Evolutionary conservation across 352 stramenopile genomes (phyloP).

Genomic region (Phytopythium sindhum): DNA sequence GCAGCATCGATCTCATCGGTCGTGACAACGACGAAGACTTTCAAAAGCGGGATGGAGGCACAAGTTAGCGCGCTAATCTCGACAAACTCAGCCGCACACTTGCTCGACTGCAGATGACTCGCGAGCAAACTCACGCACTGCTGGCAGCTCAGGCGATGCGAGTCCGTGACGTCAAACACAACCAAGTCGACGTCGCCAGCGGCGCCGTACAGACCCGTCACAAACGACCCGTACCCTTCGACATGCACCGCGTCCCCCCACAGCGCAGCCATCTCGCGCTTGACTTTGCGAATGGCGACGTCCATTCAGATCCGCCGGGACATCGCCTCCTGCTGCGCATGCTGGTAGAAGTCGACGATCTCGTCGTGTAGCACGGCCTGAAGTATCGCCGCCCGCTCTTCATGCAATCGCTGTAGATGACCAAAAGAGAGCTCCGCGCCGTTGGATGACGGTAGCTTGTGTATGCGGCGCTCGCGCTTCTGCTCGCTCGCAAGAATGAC

Average conservation of each 20-base stretch:
- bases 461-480: constrained; percentile 64
- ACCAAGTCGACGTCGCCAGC: too few relatives aligned
- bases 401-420: constrained; percentile 73
- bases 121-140: constrained; percentile 46
- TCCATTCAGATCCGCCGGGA: constrained; percentile 38
- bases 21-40: constrained; percentile 39
- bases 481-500: constrained; percentile 75
- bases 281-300: constrained; percentile 45
- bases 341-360: constrained; percentile 55
- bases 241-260: constrained; percentile 51
- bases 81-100: constrained; percentile 23
- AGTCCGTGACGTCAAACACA: too few relatives aligned
- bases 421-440: constrained; percentile 46
- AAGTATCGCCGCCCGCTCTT: constrained; percentile 75
- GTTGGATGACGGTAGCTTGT: constrained; percentile 31
- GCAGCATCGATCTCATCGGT: background rate
- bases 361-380: constrained; percentile 79
- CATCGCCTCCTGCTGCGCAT: constrained; percentile 39
- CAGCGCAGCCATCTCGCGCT: constrained; percentile 33
- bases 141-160: constrained; percentile 40
- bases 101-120: constrained; percentile 13
- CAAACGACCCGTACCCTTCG: constrained; percentile 75
- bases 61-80: constrained; percentile 78
- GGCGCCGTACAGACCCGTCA: constrained; percentile 52
- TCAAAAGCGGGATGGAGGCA: too few relatives aligned